Evolutionary conservation across 768 basidiomycete species (phyloP).

Genomic region (Tubosaeta sp.): DNA sequence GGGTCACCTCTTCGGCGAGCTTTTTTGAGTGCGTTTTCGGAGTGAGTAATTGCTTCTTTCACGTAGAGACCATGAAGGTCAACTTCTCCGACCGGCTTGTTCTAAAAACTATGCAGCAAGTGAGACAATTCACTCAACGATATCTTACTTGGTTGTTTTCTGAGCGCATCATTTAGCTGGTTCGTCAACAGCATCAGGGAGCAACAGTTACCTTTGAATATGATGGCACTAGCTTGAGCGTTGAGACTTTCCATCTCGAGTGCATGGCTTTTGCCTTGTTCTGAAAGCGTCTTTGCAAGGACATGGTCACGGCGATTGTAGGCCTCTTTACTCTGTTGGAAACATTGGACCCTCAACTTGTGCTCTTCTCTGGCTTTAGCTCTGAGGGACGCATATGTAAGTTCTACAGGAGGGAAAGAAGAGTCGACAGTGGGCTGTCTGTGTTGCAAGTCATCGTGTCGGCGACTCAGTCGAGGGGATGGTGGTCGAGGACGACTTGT

Average conservation of each 20-base stretch:
- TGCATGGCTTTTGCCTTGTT: conserved; percentile 75
- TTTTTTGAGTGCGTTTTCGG: conserved; percentile 63
- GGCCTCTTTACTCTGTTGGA: conserved; percentile 66
- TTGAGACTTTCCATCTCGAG: conserved; percentile 72
- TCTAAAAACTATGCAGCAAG: conserved; percentile 32
- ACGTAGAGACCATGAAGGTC: conserved; percentile 93
- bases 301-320: conserved; percentile 73
- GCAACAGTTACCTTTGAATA: conserved; percentile 47
- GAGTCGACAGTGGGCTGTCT: neutral
- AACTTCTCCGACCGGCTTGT: conserved; percentile 64
- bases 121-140: neutral
- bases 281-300: conserved; percentile 73
- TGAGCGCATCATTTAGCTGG: conserved; percentile 22
- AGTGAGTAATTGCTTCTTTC: conserved; percentile 77
- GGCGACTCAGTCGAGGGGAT: neutral
- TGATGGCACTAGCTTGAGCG: conserved; percentile 77
- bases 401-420: neutral
- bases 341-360: conserved; percentile 64
- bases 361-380: conserved; percentile 73
- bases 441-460: conserved; percentile 7
- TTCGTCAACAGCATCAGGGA: neutral
- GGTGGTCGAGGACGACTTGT: neutral
- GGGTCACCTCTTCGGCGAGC: conserved; percentile 58
- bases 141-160: conserved; percentile 68
- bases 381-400: conserved; percentile 45